phyloP scores from a whole-genome alignment of 345 rosid genomes.

The Populus tremula region DNA sequence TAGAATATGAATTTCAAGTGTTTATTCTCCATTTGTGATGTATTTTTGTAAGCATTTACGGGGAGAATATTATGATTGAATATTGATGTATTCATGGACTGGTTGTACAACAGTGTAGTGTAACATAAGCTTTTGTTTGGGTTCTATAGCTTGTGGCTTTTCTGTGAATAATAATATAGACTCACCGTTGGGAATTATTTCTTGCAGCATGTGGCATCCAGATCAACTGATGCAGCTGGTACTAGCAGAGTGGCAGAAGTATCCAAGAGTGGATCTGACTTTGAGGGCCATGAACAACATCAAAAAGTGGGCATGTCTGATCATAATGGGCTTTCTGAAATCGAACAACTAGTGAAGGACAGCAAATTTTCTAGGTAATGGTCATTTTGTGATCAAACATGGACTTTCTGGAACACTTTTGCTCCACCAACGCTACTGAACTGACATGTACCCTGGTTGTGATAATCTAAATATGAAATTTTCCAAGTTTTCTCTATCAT shows the following conservation, averaged over 20 bases:
- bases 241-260: conserved; percentile 30
- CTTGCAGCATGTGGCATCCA: conserved; percentile 28
- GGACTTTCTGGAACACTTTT: neutral
- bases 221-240: conserved; percentile 33
- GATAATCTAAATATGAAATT: neutral
- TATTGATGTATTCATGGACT: neutral
- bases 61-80: neutral
- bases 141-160: neutral
- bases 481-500: conserved; percentile 20
- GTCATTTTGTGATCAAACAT: neutral
- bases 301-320: conserved; percentile 21
- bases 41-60: neutral
- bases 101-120: neutral
- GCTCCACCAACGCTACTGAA: neutral
- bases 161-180: neutral
- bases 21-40: neutral
- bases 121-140: neutral
- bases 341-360: conserved; percentile 66
- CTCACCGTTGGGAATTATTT: neutral
- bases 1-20: neutral
- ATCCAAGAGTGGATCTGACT: conserved; percentile 20
- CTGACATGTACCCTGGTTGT: neutral
- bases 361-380: conserved; percentile 60
- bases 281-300: conserved; percentile 31
- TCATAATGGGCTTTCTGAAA: conserved; percentile 46